phyloP scores from a whole-genome alignment of 2,329 filamentous ascomycete species.

The Spiromastix sp. region DNA sequence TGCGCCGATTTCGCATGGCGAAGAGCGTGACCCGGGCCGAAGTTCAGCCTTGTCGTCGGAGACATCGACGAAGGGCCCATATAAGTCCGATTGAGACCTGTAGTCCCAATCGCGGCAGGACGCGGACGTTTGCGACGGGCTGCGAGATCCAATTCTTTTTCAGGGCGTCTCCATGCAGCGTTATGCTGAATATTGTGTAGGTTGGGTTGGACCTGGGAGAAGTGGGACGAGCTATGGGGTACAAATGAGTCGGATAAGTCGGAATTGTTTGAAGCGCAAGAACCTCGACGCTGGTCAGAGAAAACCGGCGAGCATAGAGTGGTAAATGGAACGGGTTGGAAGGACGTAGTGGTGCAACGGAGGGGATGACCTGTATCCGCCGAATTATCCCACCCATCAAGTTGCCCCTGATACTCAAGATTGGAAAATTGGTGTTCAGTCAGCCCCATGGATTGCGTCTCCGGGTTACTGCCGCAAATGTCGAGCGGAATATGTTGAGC shows the following conservation, averaged over 20 bases:
- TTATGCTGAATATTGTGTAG: slow-evolving; percentile 15
- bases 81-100: slow-evolving; percentile 27
- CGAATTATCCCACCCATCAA: slow-evolving; percentile 7
- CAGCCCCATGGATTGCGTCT: not conserved
- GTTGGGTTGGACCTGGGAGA: slow-evolving; percentile 13
- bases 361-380: not conserved
- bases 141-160: slow-evolving; percentile 36
- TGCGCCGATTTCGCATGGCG: slow-evolving; percentile 38
- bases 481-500: not conserved
- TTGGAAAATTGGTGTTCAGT: not conserved
- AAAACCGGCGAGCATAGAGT: slow-evolving; percentile 22
- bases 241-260: slow-evolving; percentile 1
- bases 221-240: slow-evolving; percentile 9
- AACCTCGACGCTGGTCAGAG: slow-evolving; percentile 19
- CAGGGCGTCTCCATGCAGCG: slow-evolving; percentile 24
- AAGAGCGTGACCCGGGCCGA: slow-evolving; percentile 27
- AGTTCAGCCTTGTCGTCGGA: slow-evolving; percentile 27
- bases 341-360: slow-evolving; percentile 9
- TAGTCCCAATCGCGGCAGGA: slow-evolving; percentile 36
- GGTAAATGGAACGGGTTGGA: slow-evolving; percentile 23
- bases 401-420: slow-evolving; percentile 1
- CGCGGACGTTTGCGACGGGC: slow-evolving; percentile 36
- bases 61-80: slow-evolving; percentile 31
- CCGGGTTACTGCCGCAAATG: not conserved
- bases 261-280: slow-evolving; percentile 25